A percentile compares a stretch with the other conserved stretches of the same genome.
Conservation (phyloP, 495 filamentous ascomycete genomes). For the Hyaloscypha hepaticicola region DNA sequence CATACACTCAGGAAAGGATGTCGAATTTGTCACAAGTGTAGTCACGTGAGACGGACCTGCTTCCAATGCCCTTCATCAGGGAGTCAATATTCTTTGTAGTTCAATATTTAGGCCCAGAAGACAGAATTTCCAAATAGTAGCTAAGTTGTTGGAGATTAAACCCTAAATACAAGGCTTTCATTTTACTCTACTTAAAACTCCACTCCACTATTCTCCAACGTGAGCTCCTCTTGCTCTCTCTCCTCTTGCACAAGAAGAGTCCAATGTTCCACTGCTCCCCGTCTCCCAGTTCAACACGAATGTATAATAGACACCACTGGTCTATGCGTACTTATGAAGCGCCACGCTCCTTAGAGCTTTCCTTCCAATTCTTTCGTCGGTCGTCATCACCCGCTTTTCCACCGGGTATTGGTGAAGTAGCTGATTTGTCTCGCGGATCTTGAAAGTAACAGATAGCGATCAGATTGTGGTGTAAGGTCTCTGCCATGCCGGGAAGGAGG, state of each 20-base stretch:
- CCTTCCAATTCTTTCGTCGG: not conserved
- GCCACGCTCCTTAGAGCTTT: not conserved
- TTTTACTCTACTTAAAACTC: not conserved
- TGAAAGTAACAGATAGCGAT: not conserved
- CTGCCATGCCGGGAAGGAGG: not conserved
- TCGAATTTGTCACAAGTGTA: not conserved
- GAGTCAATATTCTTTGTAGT: no score
- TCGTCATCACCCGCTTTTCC: not conserved
- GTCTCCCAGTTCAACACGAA: not conserved
- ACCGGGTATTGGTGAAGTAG: not conserved
- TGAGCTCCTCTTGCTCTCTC: not conserved
- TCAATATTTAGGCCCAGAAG: not conserved
- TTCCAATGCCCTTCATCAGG: not conserved
- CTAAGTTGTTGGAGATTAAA: not conserved
- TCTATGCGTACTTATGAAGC: no score
- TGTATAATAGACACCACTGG: not conserved
- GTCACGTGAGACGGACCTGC: not conserved
- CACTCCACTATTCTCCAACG: not conserved
- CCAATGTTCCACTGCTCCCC: not conserved
- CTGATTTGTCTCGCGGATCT: not conserved
- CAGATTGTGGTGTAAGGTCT: not conserved
- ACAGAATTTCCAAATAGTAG: not conserved
- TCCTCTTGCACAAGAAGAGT: not conserved
- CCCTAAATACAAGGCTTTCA: not conserved
- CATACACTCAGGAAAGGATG: not conserved